phyloP scores from a whole-genome alignment of 495 filamentous ascomycete genomes.

The Penicillium crystallinum region DNA sequence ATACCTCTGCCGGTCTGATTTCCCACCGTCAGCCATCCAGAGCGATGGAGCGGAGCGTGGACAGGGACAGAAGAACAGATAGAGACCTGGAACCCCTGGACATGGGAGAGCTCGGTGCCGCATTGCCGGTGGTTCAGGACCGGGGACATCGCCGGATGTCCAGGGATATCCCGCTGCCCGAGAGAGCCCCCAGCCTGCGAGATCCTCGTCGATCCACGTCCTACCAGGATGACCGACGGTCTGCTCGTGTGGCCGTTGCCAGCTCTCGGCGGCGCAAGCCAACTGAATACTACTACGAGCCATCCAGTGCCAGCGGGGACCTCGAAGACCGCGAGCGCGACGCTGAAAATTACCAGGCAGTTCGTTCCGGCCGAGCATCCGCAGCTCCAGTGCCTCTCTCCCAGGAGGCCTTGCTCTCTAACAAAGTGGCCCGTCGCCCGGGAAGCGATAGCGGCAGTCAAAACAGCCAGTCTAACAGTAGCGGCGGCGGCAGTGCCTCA shows the following conservation, averaged over 20 bases:
- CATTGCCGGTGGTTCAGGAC: conserved; percentile 24
- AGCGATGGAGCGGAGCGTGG: not conserved
- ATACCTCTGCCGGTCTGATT: conserved; percentile 7
- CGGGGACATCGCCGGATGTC: conserved; percentile 25
- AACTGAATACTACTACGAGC: conserved; percentile 28
- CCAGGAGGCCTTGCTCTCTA: conserved; percentile 29
- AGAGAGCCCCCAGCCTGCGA: conserved; percentile 33
- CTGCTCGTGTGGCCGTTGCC: conserved; percentile 31
- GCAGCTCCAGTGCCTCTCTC: conserved; percentile 29
- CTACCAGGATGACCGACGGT: conserved; percentile 31
- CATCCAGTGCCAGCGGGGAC: conserved; percentile 11
- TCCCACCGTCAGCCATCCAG: conserved; percentile 31
- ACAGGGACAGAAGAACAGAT: not conserved
- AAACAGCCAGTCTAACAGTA: conserved; percentile 43
- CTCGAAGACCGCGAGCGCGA: conserved; percentile 26
- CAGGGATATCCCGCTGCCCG: conserved; percentile 27
- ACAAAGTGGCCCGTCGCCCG: conserved; percentile 25
- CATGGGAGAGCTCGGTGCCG: conserved; percentile 27
- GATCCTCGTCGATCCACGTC: conserved; percentile 22
- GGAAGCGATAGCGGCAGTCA: conserved; percentile 44
- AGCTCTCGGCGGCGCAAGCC: conserved; percentile 30
- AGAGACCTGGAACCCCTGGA: conserved; percentile 20
- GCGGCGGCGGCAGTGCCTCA: conserved; percentile 37
- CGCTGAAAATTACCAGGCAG: conserved; percentile 40
- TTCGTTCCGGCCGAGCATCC: conserved; percentile 20